Conservation (phyloP, 768 basidiomycete genomes). For the Pleurotus salmoneostramineus region DNA sequence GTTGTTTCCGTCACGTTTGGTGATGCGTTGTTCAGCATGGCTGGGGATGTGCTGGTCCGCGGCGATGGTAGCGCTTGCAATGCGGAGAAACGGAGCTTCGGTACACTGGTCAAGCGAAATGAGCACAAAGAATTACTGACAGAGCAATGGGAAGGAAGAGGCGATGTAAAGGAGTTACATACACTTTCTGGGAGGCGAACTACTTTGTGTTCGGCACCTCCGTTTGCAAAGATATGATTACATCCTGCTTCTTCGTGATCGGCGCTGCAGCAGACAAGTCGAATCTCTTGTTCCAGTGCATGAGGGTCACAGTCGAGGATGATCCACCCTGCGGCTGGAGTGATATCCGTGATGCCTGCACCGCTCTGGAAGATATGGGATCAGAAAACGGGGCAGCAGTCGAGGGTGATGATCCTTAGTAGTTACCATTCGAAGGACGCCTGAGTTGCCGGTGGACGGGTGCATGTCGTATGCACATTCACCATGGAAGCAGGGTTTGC, state of each 20-base stretch:
- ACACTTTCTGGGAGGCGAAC: conserved; percentile 4
- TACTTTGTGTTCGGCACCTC: neutral
- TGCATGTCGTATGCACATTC: conserved; percentile 6
- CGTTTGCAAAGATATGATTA: neutral
- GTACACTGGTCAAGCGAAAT: neutral
- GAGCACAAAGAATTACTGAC: neutral
- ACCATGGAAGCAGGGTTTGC: conserved; percentile 3
- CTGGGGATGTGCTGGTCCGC: neutral
- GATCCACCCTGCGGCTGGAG: conserved; percentile 31
- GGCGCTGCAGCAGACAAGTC: conserved; percentile 21
- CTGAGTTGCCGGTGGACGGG: neutral
- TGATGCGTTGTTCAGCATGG: neutral
- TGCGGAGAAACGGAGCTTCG: neutral
- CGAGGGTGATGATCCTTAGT: no score
- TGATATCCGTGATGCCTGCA: conserved; percentile 17
- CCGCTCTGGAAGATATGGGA: conserved; percentile 12
- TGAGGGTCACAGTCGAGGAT: conserved; percentile 29
- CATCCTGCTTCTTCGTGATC: neutral
- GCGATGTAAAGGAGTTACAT: no score
- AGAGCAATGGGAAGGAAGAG: no score
- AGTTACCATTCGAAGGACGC: neutral
- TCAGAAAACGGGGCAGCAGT: no score
- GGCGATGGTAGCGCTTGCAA: neutral
- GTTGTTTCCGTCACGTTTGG: neutral
- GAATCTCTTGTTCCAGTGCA: conserved; percentile 24